These are phyloP conservation scores for Theileria orientalis DNA, from an alignment of 169 alveolate species.

Conservation along the genomic window DNA sequence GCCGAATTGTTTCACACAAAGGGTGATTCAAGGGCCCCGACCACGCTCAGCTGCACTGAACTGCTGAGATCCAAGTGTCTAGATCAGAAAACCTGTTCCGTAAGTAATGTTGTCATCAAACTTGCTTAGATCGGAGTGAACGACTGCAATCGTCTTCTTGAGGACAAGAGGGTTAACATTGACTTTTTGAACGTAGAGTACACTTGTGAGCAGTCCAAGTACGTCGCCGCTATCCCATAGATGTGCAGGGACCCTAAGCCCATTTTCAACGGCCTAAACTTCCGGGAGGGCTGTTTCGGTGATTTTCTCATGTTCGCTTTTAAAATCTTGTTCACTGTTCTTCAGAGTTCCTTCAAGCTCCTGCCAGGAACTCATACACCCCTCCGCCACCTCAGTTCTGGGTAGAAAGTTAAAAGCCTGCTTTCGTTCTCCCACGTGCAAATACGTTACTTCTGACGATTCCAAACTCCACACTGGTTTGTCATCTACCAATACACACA, in stretches of 20 bases:
- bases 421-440: conserved; percentile 14
- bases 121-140: conserved; percentile 5
- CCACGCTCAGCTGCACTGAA: conserved; percentile 30
- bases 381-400: neutral
- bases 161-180: neutral
- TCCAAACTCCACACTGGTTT: conserved; percentile 31
- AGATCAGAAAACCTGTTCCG: conserved; percentile 29
- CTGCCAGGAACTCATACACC: conserved; percentile 6
- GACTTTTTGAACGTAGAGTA: conserved; percentile 17
- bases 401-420: conserved; percentile 25
- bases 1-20: conserved; percentile 6
- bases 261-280: conserved; percentile 27
- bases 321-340: neutral
- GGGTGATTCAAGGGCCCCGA: neutral
- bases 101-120: neutral
- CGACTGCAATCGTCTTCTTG: conserved; percentile 7
- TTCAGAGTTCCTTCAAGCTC: conserved; percentile 29
- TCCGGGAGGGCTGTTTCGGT: conserved; percentile 34
- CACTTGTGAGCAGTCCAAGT: conserved; percentile 57
- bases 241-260: conserved; percentile 50
- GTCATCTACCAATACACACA: neutral
- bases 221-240: neutral
- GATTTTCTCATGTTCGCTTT: conserved; percentile 37
- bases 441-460: conserved; percentile 36
- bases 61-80: conserved; percentile 38